A percentile compares a stretch with the other conserved stretches of the same genome.
Conservation (phyloP, 2,329 filamentous ascomycete species). For the Fusarium camptoceras region DNA sequence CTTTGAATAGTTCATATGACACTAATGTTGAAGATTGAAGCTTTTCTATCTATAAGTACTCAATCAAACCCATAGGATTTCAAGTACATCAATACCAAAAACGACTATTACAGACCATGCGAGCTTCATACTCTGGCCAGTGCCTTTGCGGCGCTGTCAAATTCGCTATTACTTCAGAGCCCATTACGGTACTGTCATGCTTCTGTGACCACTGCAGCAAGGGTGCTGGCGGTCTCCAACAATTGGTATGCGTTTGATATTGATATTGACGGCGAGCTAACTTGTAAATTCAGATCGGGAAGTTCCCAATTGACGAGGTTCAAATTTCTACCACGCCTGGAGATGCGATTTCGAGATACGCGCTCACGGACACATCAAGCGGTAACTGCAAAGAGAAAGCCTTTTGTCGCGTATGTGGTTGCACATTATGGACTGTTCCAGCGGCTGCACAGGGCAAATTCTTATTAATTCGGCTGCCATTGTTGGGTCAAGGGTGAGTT, state of each 20-base stretch:
- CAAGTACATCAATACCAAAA: too few species aligned
- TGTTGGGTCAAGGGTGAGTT: slow-evolving; percentile 45
- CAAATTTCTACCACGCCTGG: not conserved
- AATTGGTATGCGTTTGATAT: slow-evolving; percentile 6
- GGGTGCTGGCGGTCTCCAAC: slow-evolving; percentile 36
- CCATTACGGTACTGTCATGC: slow-evolving; percentile 35
- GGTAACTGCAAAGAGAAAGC: slow-evolving; percentile 44
- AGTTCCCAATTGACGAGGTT: slow-evolving; percentile 37
- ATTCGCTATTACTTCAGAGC: slow-evolving; percentile 25
- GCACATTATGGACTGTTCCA: slow-evolving; percentile 47
- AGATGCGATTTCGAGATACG: slow-evolving; percentile 28
- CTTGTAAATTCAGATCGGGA: slow-evolving; percentile 43
- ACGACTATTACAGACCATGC: not conserved
- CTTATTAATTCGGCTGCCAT: slow-evolving; percentile 41
- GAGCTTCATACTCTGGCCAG: slow-evolving; percentile 25
- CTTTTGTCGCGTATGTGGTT: slow-evolving; percentile 45
- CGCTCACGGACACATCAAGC: slow-evolving; percentile 43
- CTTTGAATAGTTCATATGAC: not conserved
- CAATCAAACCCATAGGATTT: too few species aligned
- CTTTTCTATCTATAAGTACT: too few species aligned
- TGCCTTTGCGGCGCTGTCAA: slow-evolving; percentile 37
- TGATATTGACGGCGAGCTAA: not conserved
- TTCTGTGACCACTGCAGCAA: slow-evolving; percentile 40
- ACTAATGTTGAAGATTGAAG: not conserved
- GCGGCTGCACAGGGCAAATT: slow-evolving; percentile 41